These are phyloP conservation scores for Colletotrichum sp. DNA, from an alignment of 2,329 filamentous ascomycete genomes.

Conservation along the genomic window DNA sequence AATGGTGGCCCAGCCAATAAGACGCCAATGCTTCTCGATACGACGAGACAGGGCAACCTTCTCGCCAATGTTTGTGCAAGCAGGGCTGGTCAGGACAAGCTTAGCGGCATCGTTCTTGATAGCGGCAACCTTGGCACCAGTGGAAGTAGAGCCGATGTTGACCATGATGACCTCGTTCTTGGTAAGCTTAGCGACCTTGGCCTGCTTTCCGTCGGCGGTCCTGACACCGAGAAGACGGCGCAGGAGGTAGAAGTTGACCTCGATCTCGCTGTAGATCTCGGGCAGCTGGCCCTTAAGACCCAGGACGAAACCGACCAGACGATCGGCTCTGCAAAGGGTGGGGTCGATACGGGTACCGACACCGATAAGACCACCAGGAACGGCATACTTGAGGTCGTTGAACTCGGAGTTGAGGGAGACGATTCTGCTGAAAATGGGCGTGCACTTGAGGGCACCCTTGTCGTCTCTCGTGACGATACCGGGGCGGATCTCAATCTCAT, in stretches of 20 bases:
- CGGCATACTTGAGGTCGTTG: constrained; percentile 96
- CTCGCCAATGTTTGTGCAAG: constrained; percentile 96
- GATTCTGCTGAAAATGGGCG: constrained; percentile 94
- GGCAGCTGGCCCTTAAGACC: constrained; percentile 92
- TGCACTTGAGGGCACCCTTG: constrained; percentile 92
- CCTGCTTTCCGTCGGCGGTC: constrained; percentile 97
- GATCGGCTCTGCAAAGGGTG: constrained; percentile 97
- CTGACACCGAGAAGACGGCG: constrained; percentile 94
- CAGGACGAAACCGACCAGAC: constrained; percentile 96
- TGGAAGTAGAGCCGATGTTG: constrained; percentile 97
- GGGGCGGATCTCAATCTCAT: constrained; percentile 98
- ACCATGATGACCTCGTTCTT: constrained; percentile 99
- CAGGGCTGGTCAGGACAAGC: constrained; percentile 88
- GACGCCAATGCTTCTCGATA: constrained; percentile 99
- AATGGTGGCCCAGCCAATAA: constrained; percentile 90
- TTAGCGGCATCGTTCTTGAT: constrained; percentile 98
- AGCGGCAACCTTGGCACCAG: constrained; percentile 94
- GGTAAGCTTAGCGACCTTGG: constrained; percentile 96
- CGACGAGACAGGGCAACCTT: constrained; percentile 95
- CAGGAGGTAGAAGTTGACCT: constrained; percentile 99
- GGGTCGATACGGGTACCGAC: constrained; percentile 97
- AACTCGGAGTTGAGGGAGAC: constrained; percentile 96
- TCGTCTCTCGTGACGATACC: constrained; percentile 97
- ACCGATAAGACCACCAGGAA: constrained; percentile 96
- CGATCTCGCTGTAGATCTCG: constrained; percentile 97